These are phyloP conservation scores for Chalciporus pseudorubinellus DNA, from an alignment of 768 basidiomycete species.

Conservation along the genomic window DNA sequence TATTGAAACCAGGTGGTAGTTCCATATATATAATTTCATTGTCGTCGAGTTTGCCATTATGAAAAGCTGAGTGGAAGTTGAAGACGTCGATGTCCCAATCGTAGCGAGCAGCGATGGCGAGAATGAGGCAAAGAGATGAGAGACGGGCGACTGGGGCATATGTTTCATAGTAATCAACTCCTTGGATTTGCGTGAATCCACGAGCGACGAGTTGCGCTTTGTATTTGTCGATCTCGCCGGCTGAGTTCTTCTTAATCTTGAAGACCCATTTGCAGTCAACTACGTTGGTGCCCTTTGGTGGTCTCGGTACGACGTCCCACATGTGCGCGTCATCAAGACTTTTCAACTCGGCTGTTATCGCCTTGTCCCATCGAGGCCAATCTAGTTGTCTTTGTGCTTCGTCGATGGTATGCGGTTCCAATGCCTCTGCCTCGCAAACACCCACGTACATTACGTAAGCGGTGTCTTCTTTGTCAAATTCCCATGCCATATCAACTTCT, in stretches of 20 bases:
- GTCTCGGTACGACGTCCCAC: not conserved
- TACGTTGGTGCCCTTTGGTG: not conserved
- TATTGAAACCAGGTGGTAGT: too few relatives aligned
- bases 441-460: not conserved
- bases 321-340: not conserved
- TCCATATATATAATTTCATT: too few relatives aligned
- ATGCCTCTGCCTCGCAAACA: not conserved
- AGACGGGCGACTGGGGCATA: not conserved
- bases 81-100: not conserved
- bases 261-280: conserved; percentile 7
- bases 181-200: too few relatives aligned
- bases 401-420: not conserved
- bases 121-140: not conserved
- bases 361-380: not conserved
- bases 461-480: not conserved
- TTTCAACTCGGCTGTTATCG: not conserved
- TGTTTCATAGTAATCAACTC: conserved; percentile 1
- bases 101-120: not conserved
- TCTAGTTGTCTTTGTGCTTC: not conserved
- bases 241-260: not conserved
- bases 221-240: not conserved
- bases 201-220: too few relatives aligned
- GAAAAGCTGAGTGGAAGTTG: not conserved
- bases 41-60: too few relatives aligned
- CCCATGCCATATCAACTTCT: not conserved